Conservation (phyloP, 139 green algal species). For the Raphidocelis subcapitata region DNA sequence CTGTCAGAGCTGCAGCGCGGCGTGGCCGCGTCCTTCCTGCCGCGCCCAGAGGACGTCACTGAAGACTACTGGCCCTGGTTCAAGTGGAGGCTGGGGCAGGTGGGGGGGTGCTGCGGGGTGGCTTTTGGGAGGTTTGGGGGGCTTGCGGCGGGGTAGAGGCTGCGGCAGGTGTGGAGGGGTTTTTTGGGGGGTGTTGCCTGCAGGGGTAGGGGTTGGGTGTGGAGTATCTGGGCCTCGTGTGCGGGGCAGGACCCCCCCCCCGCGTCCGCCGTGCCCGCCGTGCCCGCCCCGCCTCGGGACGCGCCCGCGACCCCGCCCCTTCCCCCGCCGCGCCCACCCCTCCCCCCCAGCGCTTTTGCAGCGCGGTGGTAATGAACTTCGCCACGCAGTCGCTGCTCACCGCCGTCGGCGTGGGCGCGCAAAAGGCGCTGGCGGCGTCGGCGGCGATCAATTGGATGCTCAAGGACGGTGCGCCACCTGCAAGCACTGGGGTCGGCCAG, state of each 20-base stretch:
- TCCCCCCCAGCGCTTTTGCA: conserved; percentile 76
- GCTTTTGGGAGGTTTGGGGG: background rate
- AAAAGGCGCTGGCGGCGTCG: conserved; percentile 62
- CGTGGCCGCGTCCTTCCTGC: conserved; percentile 50
- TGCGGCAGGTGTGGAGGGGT: background rate
- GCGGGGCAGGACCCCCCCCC: no score
- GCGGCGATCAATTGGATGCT: conserved; percentile 54
- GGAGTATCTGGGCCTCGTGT: no score
- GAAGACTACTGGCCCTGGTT: conserved; percentile 91
- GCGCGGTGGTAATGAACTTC: conserved; percentile 76
- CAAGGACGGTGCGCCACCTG: no score
- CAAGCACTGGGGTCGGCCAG: no score
- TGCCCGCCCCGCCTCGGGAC: background rate
- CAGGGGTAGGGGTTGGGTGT: no score
- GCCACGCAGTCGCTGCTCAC: conserved; percentile 86
- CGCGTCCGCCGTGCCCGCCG: background rate
- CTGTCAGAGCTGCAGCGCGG: conserved; percentile 5
- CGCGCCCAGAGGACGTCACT: conserved; percentile 62
- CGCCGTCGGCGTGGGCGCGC: conserved; percentile 87
- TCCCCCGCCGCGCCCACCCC: background rate
- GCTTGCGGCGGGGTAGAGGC: background rate
- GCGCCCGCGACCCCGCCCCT: background rate
- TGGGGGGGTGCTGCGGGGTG: background rate
- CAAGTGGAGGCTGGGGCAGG: conserved; percentile 65
- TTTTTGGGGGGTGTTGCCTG: no score